These are phyloP conservation scores for Rubia yunnanensis DNA, from an alignment of 257 asterid species.

Conservation along the genomic window DNA sequence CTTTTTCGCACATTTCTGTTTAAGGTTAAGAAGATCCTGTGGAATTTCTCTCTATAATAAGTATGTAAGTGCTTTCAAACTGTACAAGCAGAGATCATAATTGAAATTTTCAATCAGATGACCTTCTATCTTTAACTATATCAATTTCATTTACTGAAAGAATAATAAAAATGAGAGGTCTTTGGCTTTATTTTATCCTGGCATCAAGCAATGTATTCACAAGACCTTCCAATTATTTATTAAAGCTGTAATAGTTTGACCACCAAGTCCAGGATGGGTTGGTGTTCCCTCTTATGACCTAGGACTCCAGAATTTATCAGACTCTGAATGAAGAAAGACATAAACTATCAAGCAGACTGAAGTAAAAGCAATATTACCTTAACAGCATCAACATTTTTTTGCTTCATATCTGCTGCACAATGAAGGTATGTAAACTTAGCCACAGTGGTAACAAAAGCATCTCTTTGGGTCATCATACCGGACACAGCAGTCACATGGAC, in stretches of 20 bases:
- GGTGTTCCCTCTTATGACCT: neutral
- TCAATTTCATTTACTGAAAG: neutral
- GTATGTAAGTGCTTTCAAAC: neutral
- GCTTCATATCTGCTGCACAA: conserved; percentile 99
- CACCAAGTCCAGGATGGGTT: neutral
- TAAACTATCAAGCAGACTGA: conserved; percentile 13
- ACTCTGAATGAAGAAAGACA: neutral
- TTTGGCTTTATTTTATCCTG: neutral
- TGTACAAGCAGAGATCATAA: neutral
- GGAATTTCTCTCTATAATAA: neutral
- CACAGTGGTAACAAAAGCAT: conserved; percentile 96
- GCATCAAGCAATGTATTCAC: neutral
- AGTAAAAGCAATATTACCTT: conserved; percentile 48
- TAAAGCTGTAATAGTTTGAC: neutral
- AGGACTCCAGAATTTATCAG: neutral
- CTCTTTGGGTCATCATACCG: conserved; percentile 98
- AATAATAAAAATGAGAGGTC: neutral
- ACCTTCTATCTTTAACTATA: neutral
- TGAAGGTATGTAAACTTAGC: conserved; percentile 97
- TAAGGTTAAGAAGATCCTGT: neutral
- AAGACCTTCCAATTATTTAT: neutral
- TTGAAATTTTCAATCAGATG: neutral
- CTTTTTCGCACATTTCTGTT: neutral
- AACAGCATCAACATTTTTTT: conserved; percentile 92
- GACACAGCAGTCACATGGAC: conserved; percentile 88